Percentiles rank a stretch among this genome's conserved stretches.
phyloP scores from a whole-genome alignment of 2,329 filamentous ascomycete genomes.

The Trichoderma sp. region DNA sequence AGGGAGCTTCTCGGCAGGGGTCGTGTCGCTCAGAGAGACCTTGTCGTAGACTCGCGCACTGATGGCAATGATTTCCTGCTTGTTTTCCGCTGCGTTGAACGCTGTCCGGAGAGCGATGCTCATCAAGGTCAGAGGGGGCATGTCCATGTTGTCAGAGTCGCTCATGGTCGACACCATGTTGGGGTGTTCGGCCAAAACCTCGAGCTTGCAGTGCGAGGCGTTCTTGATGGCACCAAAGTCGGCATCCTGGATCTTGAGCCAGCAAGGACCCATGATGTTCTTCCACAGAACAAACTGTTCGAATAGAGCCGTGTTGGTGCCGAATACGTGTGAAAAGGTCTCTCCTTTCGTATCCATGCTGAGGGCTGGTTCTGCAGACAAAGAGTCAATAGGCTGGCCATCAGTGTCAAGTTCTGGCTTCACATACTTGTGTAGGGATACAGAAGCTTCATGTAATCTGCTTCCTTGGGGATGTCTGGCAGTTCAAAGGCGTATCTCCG shows the following conservation, averaged over 20 bases:
- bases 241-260: constrained; percentile 86
- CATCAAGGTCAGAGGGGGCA: constrained; percentile 92
- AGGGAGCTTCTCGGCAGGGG: constrained; percentile 82
- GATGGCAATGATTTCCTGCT: constrained; percentile 90
- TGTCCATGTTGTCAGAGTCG: constrained; percentile 79
- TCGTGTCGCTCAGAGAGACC: constrained; percentile 82
- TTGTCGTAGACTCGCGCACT: constrained; percentile 93
- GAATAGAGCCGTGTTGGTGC: constrained; percentile 89
- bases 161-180: constrained; percentile 71
- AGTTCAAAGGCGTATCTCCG: constrained; percentile 97
- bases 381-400: constrained; percentile 32
- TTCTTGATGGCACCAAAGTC: constrained; percentile 86
- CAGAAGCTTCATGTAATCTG: constrained; percentile 90
- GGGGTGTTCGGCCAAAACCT: constrained; percentile 79
- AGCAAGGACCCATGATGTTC: constrained; percentile 98
- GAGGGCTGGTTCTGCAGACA: constrained; percentile 61
- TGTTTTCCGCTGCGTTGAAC: constrained; percentile 90
- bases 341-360: constrained; percentile 73
- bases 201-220: constrained; percentile 94
- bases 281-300: constrained; percentile 99
- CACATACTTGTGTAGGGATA: constrained; percentile 82
- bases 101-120: constrained; percentile 85
- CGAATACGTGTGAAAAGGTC: constrained; percentile 93
- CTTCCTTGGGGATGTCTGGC: constrained; percentile 80
- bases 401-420: not conserved